Conservation (phyloP, 2,329 filamentous ascomycete species). For the Thermothelomyces thermophilus region DNA sequence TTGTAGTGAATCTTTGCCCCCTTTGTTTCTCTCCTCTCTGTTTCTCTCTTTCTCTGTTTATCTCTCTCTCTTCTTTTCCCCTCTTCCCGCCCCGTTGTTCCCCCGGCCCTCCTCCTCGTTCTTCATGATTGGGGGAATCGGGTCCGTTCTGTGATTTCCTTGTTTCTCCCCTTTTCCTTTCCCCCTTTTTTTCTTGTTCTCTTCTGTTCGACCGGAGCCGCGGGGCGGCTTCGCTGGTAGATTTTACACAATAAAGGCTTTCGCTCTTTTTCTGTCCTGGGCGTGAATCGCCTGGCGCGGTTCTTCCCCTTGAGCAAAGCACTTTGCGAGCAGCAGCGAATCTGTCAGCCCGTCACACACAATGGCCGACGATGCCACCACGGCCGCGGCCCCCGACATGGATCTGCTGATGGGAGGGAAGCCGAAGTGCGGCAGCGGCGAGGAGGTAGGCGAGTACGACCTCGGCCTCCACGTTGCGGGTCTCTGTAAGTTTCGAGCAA, state of each 20-base stretch:
- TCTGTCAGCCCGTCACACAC: neutral
- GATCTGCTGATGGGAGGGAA: slow-evolving; percentile 29
- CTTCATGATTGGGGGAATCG: slow-evolving; percentile 14
- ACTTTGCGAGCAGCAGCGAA: neutral
- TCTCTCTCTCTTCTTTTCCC: slow-evolving; percentile 17
- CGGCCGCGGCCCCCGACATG: slow-evolving; percentile 10
- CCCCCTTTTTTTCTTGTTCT: neutral
- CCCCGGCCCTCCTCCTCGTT: neutral
- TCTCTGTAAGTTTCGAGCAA: slow-evolving; percentile 33
- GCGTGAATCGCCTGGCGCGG: slow-evolving; percentile 15
- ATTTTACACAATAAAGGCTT: slow-evolving; percentile 13
- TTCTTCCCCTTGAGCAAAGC: neutral
- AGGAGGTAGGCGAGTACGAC: slow-evolving; percentile 36
- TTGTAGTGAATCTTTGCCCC: too few relatives aligned
- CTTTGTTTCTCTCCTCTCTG: slow-evolving; percentile 21
- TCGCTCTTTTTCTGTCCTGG: slow-evolving; percentile 18
- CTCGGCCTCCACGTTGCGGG: slow-evolving; percentile 36
- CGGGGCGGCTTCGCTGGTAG: slow-evolving; percentile 33
- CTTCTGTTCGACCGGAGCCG: too few relatives aligned
- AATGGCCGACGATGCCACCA: slow-evolving; percentile 10
- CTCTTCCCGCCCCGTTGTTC: neutral
- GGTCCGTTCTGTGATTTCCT: slow-evolving; percentile 19
- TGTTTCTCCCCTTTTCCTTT: slow-evolving; percentile 22
- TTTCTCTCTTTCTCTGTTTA: slow-evolving; percentile 22
- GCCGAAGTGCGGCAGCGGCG: slow-evolving; percentile 35